phyloP scores from a whole-genome alignment of 257 asterid species.

The Solanum rostratum region DNA sequence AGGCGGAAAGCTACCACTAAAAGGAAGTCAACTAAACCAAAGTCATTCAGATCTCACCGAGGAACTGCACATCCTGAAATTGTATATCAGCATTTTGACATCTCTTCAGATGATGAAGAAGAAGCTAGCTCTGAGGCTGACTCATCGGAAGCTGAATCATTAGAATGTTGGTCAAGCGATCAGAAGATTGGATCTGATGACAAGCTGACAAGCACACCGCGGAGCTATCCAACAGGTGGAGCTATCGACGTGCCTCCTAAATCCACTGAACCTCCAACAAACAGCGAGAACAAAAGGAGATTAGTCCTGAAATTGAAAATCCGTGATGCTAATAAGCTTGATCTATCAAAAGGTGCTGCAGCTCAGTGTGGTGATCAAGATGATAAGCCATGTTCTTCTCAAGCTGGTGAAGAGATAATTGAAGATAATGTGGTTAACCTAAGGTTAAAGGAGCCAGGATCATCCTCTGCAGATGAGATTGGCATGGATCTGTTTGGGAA shows the following conservation, averaged over 20 bases:
- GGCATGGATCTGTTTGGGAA: conserved; percentile 24
- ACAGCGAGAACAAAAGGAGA: conserved; percentile 45
- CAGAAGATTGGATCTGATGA: conserved; percentile 23
- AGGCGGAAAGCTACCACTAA: conserved; percentile 29
- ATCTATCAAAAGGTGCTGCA: conserved; percentile 22
- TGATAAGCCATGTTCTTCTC: conserved; percentile 33
- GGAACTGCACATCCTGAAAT: conserved; percentile 58
- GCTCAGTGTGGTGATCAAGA: conserved; percentile 25
- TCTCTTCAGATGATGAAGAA: conserved; percentile 57
- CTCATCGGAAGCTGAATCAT: conserved; percentile 56
- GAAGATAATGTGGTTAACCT: conserved; percentile 16
- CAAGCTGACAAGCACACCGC: conserved; percentile 18
- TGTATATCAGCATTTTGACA: conserved; percentile 39
- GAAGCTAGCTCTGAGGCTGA: conserved; percentile 39
- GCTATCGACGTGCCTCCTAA: conserved; percentile 23
- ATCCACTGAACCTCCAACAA: conserved; percentile 22
- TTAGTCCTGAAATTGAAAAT: conserved; percentile 62
- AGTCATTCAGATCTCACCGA: conserved; percentile 65
- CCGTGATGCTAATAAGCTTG: conserved; percentile 23
- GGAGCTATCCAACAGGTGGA: conserved; percentile 16
- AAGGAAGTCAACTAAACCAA: conserved; percentile 38
- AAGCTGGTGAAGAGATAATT: conserved; percentile 18
- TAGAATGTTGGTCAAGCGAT: conserved; percentile 27
- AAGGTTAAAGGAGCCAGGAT: conserved; percentile 18
- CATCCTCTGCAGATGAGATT: conserved; percentile 27